These are phyloP conservation scores for Chondrostereum purpureum DNA, from an alignment of 1,284 basidiomycete species.

Conservation along the genomic window DNA sequence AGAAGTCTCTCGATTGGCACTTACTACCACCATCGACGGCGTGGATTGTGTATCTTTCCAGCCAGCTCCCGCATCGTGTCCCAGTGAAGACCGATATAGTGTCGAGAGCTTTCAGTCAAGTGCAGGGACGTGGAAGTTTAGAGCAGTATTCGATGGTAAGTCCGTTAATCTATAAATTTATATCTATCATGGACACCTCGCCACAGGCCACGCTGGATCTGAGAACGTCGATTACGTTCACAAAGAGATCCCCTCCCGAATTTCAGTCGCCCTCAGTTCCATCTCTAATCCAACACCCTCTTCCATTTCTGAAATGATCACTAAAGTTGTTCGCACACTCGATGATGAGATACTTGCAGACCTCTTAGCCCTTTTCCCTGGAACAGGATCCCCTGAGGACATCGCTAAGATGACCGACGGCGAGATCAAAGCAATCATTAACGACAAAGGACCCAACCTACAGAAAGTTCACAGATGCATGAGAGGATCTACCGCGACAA, in stretches of 20 bases:
- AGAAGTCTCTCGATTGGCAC: neutral
- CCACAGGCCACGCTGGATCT: neutral
- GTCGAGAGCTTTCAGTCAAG: neutral
- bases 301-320: neutral
- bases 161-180: neutral
- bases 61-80: neutral
- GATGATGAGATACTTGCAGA: neutral
- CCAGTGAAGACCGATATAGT: neutral
- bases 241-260: neutral
- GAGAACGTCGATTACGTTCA: neutral
- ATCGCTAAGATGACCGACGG: neutral
- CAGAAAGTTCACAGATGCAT: neutral
- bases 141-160: neutral
- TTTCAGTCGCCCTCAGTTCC: neutral
- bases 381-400: neutral
- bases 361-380: neutral
- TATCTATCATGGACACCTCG: neutral
- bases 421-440: neutral
- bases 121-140: neutral
- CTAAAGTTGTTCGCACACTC: neutral
- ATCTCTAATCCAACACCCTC: neutral
- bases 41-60: neutral
- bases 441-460: neutral
- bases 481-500: neutral
- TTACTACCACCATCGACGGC: neutral